These are phyloP conservation scores for Quercus phellos DNA, from an alignment of 331 rosid species.

Conservation along the genomic window DNA sequence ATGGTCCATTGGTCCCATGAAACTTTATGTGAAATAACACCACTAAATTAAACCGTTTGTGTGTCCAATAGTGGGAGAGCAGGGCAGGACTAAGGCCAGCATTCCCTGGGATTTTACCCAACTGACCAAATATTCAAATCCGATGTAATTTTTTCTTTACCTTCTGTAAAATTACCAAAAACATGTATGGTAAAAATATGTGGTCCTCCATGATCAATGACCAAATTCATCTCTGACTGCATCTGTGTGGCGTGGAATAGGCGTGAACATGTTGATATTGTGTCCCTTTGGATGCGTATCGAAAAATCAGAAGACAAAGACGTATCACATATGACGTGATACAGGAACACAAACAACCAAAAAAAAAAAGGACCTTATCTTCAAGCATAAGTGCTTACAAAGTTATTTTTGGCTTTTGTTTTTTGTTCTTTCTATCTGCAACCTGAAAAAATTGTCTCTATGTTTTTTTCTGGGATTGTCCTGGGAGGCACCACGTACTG, in stretches of 20 bases:
- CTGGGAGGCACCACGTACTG: slow-evolving; percentile 5
- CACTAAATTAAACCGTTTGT: too few species aligned
- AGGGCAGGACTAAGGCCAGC: neutral
- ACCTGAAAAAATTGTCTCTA: slow-evolving; percentile 32
- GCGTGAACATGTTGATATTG: neutral
- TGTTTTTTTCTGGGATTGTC: slow-evolving; percentile 31
- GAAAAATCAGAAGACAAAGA: slow-evolving; percentile 28
- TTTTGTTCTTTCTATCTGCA: slow-evolving; percentile 20
- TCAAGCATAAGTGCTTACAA: slow-evolving; percentile 15
- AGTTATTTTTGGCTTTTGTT: neutral
- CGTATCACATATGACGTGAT: slow-evolving; percentile 10
- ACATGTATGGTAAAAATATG: neutral
- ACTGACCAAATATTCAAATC: too few species aligned
- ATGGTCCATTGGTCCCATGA: too few species aligned
- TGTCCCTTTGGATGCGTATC: slow-evolving; percentile 7
- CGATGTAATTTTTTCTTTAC: neutral
- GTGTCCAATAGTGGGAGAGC: too few species aligned
- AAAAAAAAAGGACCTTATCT: slow-evolving; percentile 43
- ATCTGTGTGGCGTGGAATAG: slow-evolving; percentile 16
- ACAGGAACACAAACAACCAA: slow-evolving; percentile 14
- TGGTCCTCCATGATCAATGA: neutral
- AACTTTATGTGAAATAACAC: too few species aligned
- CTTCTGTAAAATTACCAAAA: neutral
- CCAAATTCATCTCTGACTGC: neutral
- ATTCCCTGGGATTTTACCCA: neutral